phyloP scores from a whole-genome alignment of 768 basidiomycete genomes.

The Naganishia vaughanmartiniae region DNA sequence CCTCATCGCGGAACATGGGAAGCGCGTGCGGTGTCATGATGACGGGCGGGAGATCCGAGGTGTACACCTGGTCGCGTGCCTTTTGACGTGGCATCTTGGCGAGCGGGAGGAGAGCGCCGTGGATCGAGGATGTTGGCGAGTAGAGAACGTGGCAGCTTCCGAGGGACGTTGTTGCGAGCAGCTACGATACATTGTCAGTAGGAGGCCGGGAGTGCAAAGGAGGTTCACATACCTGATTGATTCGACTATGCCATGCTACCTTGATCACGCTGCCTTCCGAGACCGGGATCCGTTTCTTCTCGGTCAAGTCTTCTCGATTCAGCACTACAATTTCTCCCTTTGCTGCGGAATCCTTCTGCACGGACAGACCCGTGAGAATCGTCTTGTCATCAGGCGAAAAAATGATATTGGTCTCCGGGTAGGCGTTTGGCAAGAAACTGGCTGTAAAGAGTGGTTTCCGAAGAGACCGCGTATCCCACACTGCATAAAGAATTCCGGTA shows the following conservation, averaged over 20 bases:
- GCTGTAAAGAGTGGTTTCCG: slow-evolving; percentile 79
- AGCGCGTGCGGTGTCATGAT: slow-evolving; percentile 89
- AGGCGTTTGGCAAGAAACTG: slow-evolving; percentile 67
- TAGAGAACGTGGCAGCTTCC: slow-evolving; percentile 87
- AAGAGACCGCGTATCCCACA: slow-evolving; percentile 91
- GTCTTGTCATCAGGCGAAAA: slow-evolving; percentile 93
- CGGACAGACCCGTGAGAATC: slow-evolving; percentile 69
- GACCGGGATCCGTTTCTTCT: slow-evolving; percentile 50
- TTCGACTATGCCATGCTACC: slow-evolving; percentile 91
- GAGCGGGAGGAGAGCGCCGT: slow-evolving; percentile 85
- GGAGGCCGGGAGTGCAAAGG: neutral
- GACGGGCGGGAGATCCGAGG: slow-evolving; percentile 67
- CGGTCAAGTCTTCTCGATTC: slow-evolving; percentile 66
- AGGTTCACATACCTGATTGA: slow-evolving; percentile 75
- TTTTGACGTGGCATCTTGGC: slow-evolving; percentile 82
- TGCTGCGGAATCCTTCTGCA: slow-evolving; percentile 61
- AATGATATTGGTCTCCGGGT: slow-evolving; percentile 87
- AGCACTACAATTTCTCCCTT: slow-evolving; percentile 73
- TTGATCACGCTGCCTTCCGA: slow-evolving; percentile 65
- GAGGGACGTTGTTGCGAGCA: slow-evolving; percentile 80
- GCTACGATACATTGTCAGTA: slow-evolving; percentile 56
- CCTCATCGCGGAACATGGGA: slow-evolving; percentile 87
- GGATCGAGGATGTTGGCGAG: slow-evolving; percentile 81
- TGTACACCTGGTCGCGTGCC: slow-evolving; percentile 71
- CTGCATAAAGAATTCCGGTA: slow-evolving; percentile 54